A percentile compares a stretch with the other conserved stretches of the same genome.
phyloP scores from a whole-genome alignment of 2,329 filamentous ascomycete genomes.

The Xylaria sp. region DNA sequence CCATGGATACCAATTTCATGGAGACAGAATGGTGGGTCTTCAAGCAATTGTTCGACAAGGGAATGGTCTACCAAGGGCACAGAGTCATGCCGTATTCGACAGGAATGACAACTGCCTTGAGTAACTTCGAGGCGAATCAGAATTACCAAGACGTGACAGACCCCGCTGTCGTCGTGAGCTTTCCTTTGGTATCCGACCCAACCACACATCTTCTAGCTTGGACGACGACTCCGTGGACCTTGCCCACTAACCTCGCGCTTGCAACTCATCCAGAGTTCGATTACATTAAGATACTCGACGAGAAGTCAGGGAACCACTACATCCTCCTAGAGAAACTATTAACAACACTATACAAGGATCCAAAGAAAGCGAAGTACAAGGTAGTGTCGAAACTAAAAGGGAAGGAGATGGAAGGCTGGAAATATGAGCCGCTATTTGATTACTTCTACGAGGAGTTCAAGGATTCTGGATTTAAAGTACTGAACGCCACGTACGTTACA shows the following conservation, averaged over 20 bases:
- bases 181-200: slow-evolving; percentile 82
- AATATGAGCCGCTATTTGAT: slow-evolving; percentile 87
- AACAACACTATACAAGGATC: slow-evolving; percentile 88
- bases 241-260: slow-evolving; percentile 83
- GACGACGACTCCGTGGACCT: slow-evolving; percentile 89
- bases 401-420: slow-evolving; percentile 86
- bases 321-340: slow-evolving; percentile 86
- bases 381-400: slow-evolving; percentile 83
- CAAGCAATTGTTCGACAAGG: slow-evolving; percentile 91
- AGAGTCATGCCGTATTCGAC: slow-evolving; percentile 97
- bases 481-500: slow-evolving; percentile 88
- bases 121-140: slow-evolving; percentile 93
- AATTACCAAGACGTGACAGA: slow-evolving; percentile 96
- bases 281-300: slow-evolving; percentile 87
- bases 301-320: slow-evolving; percentile 83
- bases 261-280: slow-evolving; percentile 85
- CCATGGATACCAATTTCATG: slow-evolving; percentile 96
- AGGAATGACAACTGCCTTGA: slow-evolving; percentile 86
- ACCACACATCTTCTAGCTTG: slow-evolving; percentile 82
- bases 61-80: slow-evolving; percentile 87
- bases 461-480: slow-evolving; percentile 81
- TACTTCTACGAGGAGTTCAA: slow-evolving; percentile 93
- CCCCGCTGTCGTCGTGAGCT: slow-evolving; percentile 87
- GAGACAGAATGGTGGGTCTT: slow-evolving; percentile 98
- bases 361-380: slow-evolving; percentile 94